phyloP scores from a whole-genome alignment of 352 stramenopile genomes.

The Phytophthora nicotianae region DNA sequence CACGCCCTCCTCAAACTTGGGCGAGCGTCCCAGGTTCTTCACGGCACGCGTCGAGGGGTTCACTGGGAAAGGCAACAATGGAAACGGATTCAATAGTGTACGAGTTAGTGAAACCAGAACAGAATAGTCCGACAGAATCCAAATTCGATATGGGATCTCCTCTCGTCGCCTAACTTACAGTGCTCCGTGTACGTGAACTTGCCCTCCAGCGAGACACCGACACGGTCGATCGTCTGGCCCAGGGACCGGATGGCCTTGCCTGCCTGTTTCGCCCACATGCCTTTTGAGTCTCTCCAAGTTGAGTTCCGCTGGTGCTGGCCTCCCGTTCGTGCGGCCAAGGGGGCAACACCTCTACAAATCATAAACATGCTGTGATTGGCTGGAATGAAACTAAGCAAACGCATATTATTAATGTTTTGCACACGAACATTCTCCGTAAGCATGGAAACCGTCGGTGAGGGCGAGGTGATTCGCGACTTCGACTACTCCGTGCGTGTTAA shows the following conservation, averaged over 20 bases:
- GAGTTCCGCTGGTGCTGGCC: conserved; percentile 47
- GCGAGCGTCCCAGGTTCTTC: conserved; percentile 68
- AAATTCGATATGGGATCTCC: conserved; percentile 2
- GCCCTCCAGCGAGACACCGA: conserved; percentile 83
- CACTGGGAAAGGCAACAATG: conserved; percentile 51
- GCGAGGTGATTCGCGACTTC: conserved; percentile 56
- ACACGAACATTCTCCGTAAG: conserved; percentile 7
- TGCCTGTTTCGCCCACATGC: conserved; percentile 70
- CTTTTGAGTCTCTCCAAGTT: conserved; percentile 35
- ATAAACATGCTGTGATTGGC: conserved; percentile 12
- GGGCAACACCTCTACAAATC: conserved; percentile 22
- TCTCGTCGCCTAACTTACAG: conserved; percentile 53
- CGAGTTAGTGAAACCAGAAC: conserved; percentile 8
- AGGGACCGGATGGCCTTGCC: conserved; percentile 87
- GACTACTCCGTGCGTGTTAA: conserved; percentile 78
- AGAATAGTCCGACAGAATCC: background rate
- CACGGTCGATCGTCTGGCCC: conserved; percentile 85
- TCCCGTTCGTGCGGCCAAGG: conserved; percentile 35
- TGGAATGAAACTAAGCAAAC: conserved; percentile 1
- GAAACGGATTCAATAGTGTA: no score
- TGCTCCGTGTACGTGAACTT: conserved; percentile 88
- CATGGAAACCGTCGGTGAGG: conserved; percentile 13
- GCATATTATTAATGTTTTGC: conserved; percentile 16
- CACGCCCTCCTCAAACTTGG: conserved; percentile 54
- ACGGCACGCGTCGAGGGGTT: conserved; percentile 85